Evolutionary conservation across 1,284 basidiomycete species (phyloP), one percentile per base, ranked within the genome.

Genomic region (Rhodotorula sp.): DNA sequence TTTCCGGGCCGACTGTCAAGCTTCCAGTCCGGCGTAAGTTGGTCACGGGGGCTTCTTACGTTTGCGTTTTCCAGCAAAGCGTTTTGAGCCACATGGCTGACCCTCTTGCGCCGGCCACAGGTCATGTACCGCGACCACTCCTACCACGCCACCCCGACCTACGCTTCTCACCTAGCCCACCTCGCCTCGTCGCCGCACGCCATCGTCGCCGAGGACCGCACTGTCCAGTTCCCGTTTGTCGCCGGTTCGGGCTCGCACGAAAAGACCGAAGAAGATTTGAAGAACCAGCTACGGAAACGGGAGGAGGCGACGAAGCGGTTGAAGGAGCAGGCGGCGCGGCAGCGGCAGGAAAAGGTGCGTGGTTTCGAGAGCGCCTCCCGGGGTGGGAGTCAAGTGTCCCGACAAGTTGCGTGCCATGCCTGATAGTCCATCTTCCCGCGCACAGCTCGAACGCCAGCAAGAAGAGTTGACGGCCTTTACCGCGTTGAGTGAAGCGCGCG

Each of bases 41-140:
- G 12, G 22, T 18, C 37, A 17, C 24, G 51, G 53, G 45, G 54
- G 20, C 17, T 24, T 1, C 12, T 10, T 51, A 24, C 6, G n/a
- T 45, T 48, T 30, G n/a, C 24, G 1, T 3, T 44, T 49, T 10
- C 37, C 0, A 22, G 3, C 46, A 24, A 14, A 20, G 15, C 7
- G 48, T 6, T 4, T 7, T 24, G 87, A 89, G 71, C 14, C 24
- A 45, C 8, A 20, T 42, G 10, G 1, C 37, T 53, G 4, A 15
- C 30, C 18, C 62, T n/a, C 2, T 42, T 12, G n/a, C 10, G 30
- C 12, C 29, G 22, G 30, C 24, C 59, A 7, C 77, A 95, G 89
- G 93, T 91, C 87, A 93, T 98, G 87, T 83, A 93, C 49, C 90
- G 90, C 74, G 91, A 88, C 68, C 89, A 93, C 75, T 95, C 92